phyloP scores from a whole-genome alignment of 768 basidiomycete genomes.

The Russula griseocarnosa region DNA sequence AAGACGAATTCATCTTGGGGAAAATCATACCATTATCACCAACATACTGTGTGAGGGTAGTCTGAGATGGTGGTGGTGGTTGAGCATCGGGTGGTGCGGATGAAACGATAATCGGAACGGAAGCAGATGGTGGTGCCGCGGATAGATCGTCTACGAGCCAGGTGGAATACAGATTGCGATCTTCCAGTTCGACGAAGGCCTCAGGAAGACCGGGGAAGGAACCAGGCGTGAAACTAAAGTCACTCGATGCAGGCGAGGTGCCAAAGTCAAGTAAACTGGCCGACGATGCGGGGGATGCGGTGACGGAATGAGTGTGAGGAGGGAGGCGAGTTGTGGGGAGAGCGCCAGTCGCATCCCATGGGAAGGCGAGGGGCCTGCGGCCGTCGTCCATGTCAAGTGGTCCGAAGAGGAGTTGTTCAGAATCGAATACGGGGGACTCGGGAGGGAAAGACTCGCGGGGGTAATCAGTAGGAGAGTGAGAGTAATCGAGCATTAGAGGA shows the following conservation, averaged over 20 bases:
- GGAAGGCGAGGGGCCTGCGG: constrained; percentile 30
- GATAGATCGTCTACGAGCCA: constrained; percentile 63
- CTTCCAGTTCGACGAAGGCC: constrained; percentile 41
- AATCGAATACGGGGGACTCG: constrained; percentile 38
- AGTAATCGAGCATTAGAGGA: constrained; percentile 29
- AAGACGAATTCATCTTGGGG: constrained; percentile 50
- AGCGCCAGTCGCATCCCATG: constrained; percentile 43
- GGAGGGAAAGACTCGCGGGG: constrained; percentile 34
- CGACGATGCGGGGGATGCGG: constrained; percentile 41
- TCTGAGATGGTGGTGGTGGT: constrained; percentile 41
- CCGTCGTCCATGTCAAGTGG: constrained; percentile 53
- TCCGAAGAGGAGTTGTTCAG: constrained; percentile 56
- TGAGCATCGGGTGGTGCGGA: constrained; percentile 48
- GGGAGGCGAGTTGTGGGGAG: constrained; percentile 40
- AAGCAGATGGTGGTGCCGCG: constrained; percentile 38
- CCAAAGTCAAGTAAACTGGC: constrained; percentile 41
- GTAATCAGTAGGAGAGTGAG: constrained; percentile 30
- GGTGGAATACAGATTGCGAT: constrained; percentile 43
- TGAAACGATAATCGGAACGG: constrained; percentile 50
- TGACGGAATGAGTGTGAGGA: constrained; percentile 37
- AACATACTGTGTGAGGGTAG: constrained; percentile 48
- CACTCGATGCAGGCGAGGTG: constrained; percentile 41
- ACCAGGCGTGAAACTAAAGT: constrained; percentile 37
- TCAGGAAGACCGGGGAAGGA: constrained; percentile 36
- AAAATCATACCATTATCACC: constrained; percentile 38